These are phyloP conservation scores for Diplocarpon mali DNA, from an alignment of 2,329 filamentous ascomycete genomes.

Conservation along the genomic window DNA sequence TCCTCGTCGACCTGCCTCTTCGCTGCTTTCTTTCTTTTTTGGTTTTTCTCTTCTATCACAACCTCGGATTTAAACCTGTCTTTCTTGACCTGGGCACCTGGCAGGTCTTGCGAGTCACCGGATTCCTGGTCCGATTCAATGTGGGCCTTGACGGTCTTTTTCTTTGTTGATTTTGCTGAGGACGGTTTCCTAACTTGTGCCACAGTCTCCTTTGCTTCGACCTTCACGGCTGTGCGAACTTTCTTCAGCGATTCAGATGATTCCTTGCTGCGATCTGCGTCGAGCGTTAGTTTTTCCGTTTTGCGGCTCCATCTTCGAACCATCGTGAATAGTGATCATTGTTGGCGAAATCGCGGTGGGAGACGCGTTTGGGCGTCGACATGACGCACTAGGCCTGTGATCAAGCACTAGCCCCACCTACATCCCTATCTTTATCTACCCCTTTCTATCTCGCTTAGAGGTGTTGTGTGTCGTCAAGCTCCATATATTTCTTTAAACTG, in stretches of 20 bases:
- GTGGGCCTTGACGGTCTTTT: slow-evolving; percentile 7
- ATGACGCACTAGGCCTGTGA: too few relatives aligned
- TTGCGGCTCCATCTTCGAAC: slow-evolving; percentile 20
- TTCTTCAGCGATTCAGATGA: slow-evolving; percentile 9
- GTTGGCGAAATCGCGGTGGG: too few relatives aligned
- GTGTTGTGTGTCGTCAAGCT: too few relatives aligned
- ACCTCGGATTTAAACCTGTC: slow-evolving; percentile 16
- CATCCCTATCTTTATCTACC: too few relatives aligned
- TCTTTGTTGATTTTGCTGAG: slow-evolving; percentile 8
- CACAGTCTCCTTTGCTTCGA: slow-evolving; percentile 7
- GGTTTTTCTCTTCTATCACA: slow-evolving; percentile 10
- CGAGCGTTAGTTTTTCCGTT: slow-evolving; percentile 3
- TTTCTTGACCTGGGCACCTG: slow-evolving; percentile 10
- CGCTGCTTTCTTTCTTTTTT: slow-evolving; percentile 15
- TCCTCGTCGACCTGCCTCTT: slow-evolving; percentile 19
- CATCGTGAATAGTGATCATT: slow-evolving; percentile 12
- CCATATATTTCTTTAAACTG: too few relatives aligned
- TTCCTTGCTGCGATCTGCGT: not conserved
- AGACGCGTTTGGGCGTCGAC: too few relatives aligned
- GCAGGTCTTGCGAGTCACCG: not conserved
- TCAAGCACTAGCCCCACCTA: too few relatives aligned
- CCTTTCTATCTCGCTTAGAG: too few relatives aligned
- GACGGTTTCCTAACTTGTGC: slow-evolving; percentile 7
- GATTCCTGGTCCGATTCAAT: slow-evolving; percentile 7
- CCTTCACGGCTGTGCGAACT: slow-evolving; percentile 13